Conservation (phyloP, 768 basidiomycete species). For the Mycena rosella region DNA sequence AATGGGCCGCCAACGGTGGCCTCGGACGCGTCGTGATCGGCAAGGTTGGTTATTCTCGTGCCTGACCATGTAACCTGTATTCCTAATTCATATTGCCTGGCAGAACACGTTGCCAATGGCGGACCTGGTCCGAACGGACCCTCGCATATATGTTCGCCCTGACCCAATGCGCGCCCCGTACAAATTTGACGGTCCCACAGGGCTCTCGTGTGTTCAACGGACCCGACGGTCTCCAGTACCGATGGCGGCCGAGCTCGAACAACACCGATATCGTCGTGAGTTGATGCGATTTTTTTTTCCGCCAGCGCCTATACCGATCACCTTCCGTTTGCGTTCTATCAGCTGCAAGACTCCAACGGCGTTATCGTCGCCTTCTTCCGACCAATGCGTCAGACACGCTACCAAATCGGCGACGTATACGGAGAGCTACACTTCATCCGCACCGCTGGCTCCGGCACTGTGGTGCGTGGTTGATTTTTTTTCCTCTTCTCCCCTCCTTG, state of each 20-base stretch:
- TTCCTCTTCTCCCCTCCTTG: not conserved
- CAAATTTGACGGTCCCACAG: slow-evolving; percentile 48
- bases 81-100: slow-evolving; percentile 43
- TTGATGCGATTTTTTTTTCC: slow-evolving; percentile 35
- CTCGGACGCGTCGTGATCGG: slow-evolving; percentile 89
- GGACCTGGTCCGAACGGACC: slow-evolving; percentile 82
- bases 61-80: slow-evolving; percentile 31
- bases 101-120: slow-evolving; percentile 86
- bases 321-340: slow-evolving; percentile 36
- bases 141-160: slow-evolving; percentile 64
- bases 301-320: slow-evolving; percentile 33
- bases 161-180: slow-evolving; percentile 31
- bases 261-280: slow-evolving; percentile 72
- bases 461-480: slow-evolving; percentile 66
- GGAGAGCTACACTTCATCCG: slow-evolving; percentile 89
- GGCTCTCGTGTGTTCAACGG: slow-evolving; percentile 81
- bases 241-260: slow-evolving; percentile 79
- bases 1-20: slow-evolving; percentile 87
- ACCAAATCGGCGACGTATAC: slow-evolving; percentile 89
- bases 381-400: slow-evolving; percentile 81
- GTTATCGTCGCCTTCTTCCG: slow-evolving; percentile 85
- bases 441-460: slow-evolving; percentile 82
- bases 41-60: slow-evolving; percentile 64
- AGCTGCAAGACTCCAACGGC: slow-evolving; percentile 82
- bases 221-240: slow-evolving; percentile 84